Evolutionary conservation across 306 rosid species (phyloP).

Genomic region (Rubus idaeus): DNA sequence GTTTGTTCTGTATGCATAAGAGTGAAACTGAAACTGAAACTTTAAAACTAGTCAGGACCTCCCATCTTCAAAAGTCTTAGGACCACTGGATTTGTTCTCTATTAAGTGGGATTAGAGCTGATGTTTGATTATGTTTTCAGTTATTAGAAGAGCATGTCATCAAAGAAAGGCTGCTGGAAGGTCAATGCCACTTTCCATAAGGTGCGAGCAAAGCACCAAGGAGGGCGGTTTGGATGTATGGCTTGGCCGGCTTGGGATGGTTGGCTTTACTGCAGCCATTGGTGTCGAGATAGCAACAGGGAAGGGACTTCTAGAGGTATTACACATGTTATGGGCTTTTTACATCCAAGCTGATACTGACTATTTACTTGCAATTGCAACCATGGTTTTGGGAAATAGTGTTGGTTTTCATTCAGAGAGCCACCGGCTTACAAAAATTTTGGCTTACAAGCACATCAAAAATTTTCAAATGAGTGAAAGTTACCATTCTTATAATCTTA

Average conservation of each 20-base stretch:
- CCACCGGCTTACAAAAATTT: neutral
- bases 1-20: neutral
- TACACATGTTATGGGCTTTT: neutral
- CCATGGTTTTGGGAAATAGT: constrained; percentile 22
- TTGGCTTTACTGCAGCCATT: constrained; percentile 79
- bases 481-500: neutral
- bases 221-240: constrained; percentile 72
- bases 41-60: neutral
- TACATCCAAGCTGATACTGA: neutral
- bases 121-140: constrained; percentile 37
- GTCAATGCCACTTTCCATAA: constrained; percentile 56
- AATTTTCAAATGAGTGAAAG: neutral
- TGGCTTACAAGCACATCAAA: neutral
- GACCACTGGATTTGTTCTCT: neutral
- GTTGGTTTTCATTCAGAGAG: neutral
- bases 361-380: constrained; percentile 12
- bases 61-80: neutral
- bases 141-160: constrained; percentile 38
- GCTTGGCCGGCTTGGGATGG: constrained; percentile 89
- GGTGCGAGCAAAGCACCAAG: constrained; percentile 70
- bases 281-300: constrained; percentile 80
- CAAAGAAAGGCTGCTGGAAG: constrained; percentile 40
- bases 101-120: neutral
- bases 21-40: neutral
- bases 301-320: constrained; percentile 92